Evolutionary conservation across 495 filamentous ascomycete genomes (phyloP).

Genomic region (Penicillium coprophilum): DNA sequence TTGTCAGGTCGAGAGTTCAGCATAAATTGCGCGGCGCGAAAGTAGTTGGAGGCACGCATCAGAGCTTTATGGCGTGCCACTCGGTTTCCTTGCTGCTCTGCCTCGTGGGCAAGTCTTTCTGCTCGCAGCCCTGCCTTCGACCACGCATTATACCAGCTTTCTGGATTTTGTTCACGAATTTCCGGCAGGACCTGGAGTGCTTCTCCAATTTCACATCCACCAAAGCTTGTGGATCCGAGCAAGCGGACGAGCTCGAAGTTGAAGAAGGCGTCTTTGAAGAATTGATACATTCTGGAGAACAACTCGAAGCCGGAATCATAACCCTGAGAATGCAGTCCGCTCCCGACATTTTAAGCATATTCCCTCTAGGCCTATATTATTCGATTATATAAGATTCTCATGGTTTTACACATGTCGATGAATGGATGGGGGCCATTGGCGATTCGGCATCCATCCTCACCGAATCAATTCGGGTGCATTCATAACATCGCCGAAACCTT

Average conservation of each 20-base stretch:
- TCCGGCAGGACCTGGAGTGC: slow-evolving; percentile 35
- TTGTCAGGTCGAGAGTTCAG: slow-evolving; percentile 20
- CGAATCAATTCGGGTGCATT: too few relatives aligned
- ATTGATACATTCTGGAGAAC: too few relatives aligned
- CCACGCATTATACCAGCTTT: slow-evolving; percentile 37
- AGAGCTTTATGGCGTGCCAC: neutral
- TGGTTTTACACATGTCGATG: too few relatives aligned
- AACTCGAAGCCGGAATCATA: too few relatives aligned
- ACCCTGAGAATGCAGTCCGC: too few relatives aligned
- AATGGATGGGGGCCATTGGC: too few relatives aligned
- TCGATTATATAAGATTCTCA: too few relatives aligned
- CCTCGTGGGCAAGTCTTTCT: too few relatives aligned
- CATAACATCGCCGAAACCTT: too few relatives aligned
- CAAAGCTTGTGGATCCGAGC: slow-evolving; percentile 33
- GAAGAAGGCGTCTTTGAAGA: slow-evolving; percentile 38
- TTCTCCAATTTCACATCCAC: slow-evolving; percentile 46
- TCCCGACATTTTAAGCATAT: too few relatives aligned
- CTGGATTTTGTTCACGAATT: slow-evolving; percentile 41
- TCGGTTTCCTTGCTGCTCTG: slow-evolving; percentile 29
- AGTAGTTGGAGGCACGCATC: slow-evolving; percentile 45
- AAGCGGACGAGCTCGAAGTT: slow-evolving; percentile 49
- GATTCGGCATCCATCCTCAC: too few relatives aligned
- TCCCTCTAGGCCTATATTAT: too few relatives aligned
- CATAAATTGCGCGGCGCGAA: slow-evolving; percentile 39
- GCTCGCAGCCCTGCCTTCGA: slow-evolving; percentile 23